Percentiles rank a stretch among this genome's conserved stretches.
Conservation (phyloP, 306 rosid species). For the Pyrus pyrifolia region DNA sequence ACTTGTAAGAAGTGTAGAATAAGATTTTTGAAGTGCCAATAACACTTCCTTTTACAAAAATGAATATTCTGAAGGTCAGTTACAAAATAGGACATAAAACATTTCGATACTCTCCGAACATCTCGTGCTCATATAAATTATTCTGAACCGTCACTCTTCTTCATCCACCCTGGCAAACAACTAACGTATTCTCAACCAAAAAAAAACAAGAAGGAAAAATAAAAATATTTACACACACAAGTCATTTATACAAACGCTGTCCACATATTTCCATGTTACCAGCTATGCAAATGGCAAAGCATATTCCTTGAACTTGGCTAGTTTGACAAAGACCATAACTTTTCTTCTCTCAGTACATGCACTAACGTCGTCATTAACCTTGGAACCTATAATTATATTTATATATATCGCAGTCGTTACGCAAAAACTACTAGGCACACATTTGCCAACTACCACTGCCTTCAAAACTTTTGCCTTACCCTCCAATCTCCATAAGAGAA, state of each 20-base stretch:
- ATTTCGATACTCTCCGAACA: too few species aligned
- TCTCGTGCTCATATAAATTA: neutral
- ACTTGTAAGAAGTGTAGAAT: too few species aligned
- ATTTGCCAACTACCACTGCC: constrained; percentile 7
- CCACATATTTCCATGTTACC: constrained; percentile 6
- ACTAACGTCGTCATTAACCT: neutral
- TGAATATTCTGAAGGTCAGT: neutral
- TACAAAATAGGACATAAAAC: neutral
- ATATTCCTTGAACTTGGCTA: constrained; percentile 12
- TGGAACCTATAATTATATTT: neutral
- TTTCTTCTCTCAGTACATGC: neutral
- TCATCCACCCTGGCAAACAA: neutral
- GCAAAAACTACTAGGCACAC: constrained; percentile 14
- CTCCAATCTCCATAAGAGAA: neutral
- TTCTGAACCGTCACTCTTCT: neutral
- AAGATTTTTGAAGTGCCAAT: too few species aligned
- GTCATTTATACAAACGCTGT: neutral
- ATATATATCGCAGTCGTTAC: neutral
- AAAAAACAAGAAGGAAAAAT: neutral
- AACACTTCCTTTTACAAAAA: neutral
- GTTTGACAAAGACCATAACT: neutral
- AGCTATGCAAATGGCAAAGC: neutral
- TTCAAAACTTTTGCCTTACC: neutral
- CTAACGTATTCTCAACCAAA: neutral
- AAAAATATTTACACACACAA: neutral